These are phyloP conservation scores for Nidula microcarpa DNA, from an alignment of 768 basidiomycete genomes.

Conservation along the genomic window DNA sequence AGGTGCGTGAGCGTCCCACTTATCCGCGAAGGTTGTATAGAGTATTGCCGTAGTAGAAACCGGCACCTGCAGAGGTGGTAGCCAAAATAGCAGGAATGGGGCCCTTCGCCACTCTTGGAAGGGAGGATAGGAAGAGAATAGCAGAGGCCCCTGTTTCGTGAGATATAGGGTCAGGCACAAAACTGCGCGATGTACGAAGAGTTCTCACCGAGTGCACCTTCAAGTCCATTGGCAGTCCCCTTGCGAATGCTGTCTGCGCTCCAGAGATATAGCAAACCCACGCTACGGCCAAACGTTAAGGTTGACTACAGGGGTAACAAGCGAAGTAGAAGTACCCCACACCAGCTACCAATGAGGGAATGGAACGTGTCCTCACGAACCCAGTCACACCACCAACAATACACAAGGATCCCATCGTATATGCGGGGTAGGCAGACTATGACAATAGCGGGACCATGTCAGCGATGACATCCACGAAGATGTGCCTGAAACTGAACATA, in stretches of 20 bases:
- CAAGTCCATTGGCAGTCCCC: conserved; percentile 70
- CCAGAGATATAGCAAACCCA: conserved; percentile 77
- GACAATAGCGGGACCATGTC: conserved; percentile 1
- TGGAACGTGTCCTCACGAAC: conserved; percentile 65
- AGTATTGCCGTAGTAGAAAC: conserved; percentile 66
- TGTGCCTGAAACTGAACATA: background rate
- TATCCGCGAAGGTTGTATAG: conserved; percentile 37
- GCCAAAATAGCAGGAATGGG: conserved; percentile 68
- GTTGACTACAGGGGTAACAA: background rate
- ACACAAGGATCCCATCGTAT: conserved; percentile 73
- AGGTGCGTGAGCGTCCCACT: background rate
- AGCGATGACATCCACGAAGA: background rate
- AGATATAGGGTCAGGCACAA: background rate
- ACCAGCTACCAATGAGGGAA: conserved; percentile 83
- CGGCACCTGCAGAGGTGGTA: conserved; percentile 55
- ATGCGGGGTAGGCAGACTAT: conserved; percentile 81
- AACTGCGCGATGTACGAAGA: background rate
- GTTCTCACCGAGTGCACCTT: conserved; percentile 67
- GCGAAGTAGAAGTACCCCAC: conserved; percentile 49
- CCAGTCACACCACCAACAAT: conserved; percentile 75
- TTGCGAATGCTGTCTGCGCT: conserved; percentile 74
- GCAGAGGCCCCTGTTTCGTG: conserved; percentile 65
- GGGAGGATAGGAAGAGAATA: conserved; percentile 67
- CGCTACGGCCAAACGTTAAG: conserved; percentile 34
- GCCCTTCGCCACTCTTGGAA: conserved; percentile 70